Base-by-base conservation (phyloP, 805 yeast genomes). In the Zygosaccharomyces gambellarensis region DNA sequence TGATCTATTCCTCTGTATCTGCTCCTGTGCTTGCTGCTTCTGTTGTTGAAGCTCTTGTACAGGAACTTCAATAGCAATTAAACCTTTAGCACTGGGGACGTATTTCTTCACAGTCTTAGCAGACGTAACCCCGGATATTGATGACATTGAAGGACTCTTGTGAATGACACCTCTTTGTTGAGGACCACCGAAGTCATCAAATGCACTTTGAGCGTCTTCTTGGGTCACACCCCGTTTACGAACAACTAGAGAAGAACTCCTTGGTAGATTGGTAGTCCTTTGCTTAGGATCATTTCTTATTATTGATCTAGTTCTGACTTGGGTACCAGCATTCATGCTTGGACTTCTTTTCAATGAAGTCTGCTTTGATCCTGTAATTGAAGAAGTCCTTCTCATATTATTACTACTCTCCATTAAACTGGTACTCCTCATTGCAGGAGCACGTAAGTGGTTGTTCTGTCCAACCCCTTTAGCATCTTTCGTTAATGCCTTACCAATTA, bases 21-120 rank as follows among this genome's bases (percentile, higher is more conserved):
- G 53, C 43, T 12, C 45, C 28, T 10, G 47, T 49, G 21, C 55
- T 42, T 10, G 27, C 29, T 42, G 38, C 12, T 48, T 50, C 14
- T 58, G 55, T 14, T 54, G 60, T 7, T 51, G 52, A 19, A 52
- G 57, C 11, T 52, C 58, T 21, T 62, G 65, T 10, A 74, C 76
- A 0, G 89, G 87, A 3, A 85, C 90, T 56, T 85, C 90, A 4
- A 85, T 71, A 8, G 83, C 74, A 44, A 82, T 77, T 48, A 85
- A 72, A 11, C 94, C 94, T 57, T 79, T 75, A 3, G 87, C 82
- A 1, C 89, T 83, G 2, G 94, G 92, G 41, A 85, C 75, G 68
- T 85, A 85, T 54, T 80, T 83, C 55, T 82, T 83, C 8, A 84
- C 77, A 69, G 78, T 83, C 47, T 71, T 77, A 11, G 22, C 21